Percentiles rank a stretch among this genome's conserved stretches.
phyloP scores from a whole-genome alignment of 2,329 filamentous ascomycete species.

The Claviceps cyperi region DNA sequence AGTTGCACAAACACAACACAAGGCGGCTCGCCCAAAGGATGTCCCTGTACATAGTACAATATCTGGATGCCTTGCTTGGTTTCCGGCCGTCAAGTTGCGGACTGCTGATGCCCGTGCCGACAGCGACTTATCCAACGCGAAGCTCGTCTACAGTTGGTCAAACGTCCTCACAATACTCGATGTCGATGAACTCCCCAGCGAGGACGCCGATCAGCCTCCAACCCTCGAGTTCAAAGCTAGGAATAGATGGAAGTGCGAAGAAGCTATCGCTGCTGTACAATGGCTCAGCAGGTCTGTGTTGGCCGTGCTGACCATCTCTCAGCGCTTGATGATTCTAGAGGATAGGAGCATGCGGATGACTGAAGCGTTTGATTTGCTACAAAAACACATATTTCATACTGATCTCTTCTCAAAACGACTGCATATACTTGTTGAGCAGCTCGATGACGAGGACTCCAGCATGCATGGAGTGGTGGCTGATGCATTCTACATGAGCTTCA shows the following conservation, averaged over 20 bases:
- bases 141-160: constrained; percentile 96
- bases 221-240: constrained; percentile 67
- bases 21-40: constrained; percentile 81
- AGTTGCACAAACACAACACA: constrained; percentile 90
- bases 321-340: constrained; percentile 82
- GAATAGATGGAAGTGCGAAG: constrained; percentile 83
- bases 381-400: constrained; percentile 82
- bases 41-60: constrained; percentile 79
- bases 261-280: constrained; percentile 90
- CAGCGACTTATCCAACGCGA: constrained; percentile 61
- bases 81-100: constrained; percentile 88
- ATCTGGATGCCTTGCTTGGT: constrained; percentile 93
- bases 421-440: constrained; percentile 68
- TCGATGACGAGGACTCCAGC: constrained; percentile 73
- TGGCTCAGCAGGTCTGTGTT: constrained; percentile 93
- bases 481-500: constrained; percentile 96
- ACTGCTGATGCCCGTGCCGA: constrained; percentile 51
- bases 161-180: constrained; percentile 92
- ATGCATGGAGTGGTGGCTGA: constrained; percentile 96
- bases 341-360: constrained; percentile 81
- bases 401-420: constrained; percentile 85
- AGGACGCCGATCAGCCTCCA: constrained; percentile 63
- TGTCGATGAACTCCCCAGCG: constrained; percentile 55
- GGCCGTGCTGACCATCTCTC: constrained; percentile 83
- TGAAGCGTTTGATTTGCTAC: constrained; percentile 82